Conservation (phyloP, 2,329 filamentous ascomycete species). For the Paraphaeosphaeria sporulosa region DNA sequence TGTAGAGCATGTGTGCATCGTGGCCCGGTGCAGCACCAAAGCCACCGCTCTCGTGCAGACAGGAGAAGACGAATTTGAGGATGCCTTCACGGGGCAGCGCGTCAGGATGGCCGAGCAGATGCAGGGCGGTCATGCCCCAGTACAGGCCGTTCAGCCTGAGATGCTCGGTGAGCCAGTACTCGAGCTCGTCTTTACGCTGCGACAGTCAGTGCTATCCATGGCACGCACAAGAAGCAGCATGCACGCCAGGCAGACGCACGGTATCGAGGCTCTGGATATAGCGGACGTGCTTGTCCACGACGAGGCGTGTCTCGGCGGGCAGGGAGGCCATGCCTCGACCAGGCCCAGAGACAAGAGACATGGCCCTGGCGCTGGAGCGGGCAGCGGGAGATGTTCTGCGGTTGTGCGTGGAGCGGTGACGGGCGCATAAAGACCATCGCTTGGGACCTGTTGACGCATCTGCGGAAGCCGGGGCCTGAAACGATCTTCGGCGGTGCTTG, state of each 20-base stretch:
- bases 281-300: slow-evolving; percentile 76
- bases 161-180: slow-evolving; percentile 98
- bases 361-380: slow-evolving; percentile 36
- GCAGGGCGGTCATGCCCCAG: slow-evolving; percentile 90
- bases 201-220: slow-evolving; percentile 45
- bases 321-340: slow-evolving; percentile 58
- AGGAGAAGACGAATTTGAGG: slow-evolving; percentile 94
- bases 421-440: slow-evolving; percentile 8
- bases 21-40: slow-evolving; percentile 95
- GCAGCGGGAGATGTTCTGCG: slow-evolving; percentile 6
- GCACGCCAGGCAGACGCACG: slow-evolving; percentile 57
- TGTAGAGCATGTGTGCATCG: slow-evolving; percentile 95
- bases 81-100: slow-evolving; percentile 81
- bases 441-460: slow-evolving; percentile 17
- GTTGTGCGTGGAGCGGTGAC: slow-evolving; percentile 7
- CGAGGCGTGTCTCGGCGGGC: slow-evolving; percentile 60
- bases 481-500: slow-evolving; percentile 25
- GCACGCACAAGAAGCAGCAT: slow-evolving; percentile 21
- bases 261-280: slow-evolving; percentile 95
- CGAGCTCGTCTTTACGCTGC: slow-evolving; percentile 88
- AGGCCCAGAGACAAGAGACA: slow-evolving; percentile 69
- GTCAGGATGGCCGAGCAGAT: slow-evolving; percentile 82
- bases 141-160: slow-evolving; percentile 94
- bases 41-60: slow-evolving; percentile 85
- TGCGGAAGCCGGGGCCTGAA: slow-evolving; percentile 23